Evolutionary conservation across 83 land plant genomes (phyloP), one percentile per base, ranked within the genome.

Genomic region (Diphasiastrum complanatum): DNA sequence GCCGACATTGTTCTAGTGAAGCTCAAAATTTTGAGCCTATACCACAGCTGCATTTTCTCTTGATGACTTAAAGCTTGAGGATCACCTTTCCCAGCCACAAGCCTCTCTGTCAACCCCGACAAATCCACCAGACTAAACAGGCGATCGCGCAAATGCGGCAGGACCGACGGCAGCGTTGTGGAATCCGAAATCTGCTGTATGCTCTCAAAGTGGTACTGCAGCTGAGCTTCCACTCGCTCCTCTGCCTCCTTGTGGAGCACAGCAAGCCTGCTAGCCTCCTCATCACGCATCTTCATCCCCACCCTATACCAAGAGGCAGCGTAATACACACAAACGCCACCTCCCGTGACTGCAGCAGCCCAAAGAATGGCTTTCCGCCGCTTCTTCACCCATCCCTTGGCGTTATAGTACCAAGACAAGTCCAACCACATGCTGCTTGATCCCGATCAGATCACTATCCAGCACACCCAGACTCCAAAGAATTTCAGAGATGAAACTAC

Each of bases 61-160:
- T 55, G 28, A 14, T n/a, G 11, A 19, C 28, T 55, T n/a, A n/a
- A n/a, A n/a, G n/a, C n/a, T 30, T 27, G 35, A 11, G 35, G 35
- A 12, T 27, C 59, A 11, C 19, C 59, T 1, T 55, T 55, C 11
- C 30, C 34, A 24, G 10, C 14, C 35, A 55, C 5, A 35, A 55
- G 59, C 34, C 31, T 10, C 59, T 12, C 16, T 6, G 59, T 55
- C 28, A 55, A 18, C 14, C 27, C 59, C 8, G 34, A 27, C 18
- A 55, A 16, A 27, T 55, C 27, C n/a, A 55, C 35, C 26, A 55
- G 59, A 31, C 31, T 35, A 27, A 55, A 55, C 18, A 55, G 59
- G 14, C 59, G 59, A 6, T 32, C 34, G 14, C 19, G 20, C 28
- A 55, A 27, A 0, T 55, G 34, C 1, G 35, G 14, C 11, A 55